A percentile compares a stretch with the other conserved stretches of the same genome.
Evolutionary conservation across 345 rosid species (phyloP).

Genomic region (Eucalyptus pauciflora): DNA sequence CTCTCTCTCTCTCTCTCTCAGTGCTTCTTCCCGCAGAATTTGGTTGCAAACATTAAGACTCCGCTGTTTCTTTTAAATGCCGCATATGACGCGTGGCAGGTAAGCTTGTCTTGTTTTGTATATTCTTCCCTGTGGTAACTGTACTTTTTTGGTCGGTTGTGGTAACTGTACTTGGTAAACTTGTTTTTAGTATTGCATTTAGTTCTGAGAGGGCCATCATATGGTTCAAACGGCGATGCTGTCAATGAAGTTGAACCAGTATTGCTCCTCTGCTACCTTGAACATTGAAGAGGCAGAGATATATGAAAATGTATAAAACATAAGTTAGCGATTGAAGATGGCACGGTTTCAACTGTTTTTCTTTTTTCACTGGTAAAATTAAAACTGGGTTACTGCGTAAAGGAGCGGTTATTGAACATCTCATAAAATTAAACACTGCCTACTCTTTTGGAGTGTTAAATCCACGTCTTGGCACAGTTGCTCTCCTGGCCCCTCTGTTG

Average conservation of each 20-base stretch:
- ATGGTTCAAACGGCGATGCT: neutral
- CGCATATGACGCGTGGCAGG: conserved; percentile 91
- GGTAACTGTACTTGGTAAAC: neutral
- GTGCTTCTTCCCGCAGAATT: conserved; percentile 92
- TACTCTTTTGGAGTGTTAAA: neutral
- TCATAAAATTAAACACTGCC: neutral
- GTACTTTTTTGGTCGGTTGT: neutral
- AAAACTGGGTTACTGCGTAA: neutral
- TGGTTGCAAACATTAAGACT: conserved; percentile 49
- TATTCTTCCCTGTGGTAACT: neutral
- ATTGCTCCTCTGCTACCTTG: neutral
- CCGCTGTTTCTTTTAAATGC: conserved; percentile 76
- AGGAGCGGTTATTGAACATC: neutral
- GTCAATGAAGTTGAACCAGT: neutral
- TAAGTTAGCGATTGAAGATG: neutral
- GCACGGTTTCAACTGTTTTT: neutral
- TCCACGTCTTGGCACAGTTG: neutral
- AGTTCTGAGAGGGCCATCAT: neutral
- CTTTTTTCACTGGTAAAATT: neutral
- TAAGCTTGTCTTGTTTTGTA: neutral
- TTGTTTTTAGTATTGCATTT: neutral
- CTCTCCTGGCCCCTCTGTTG: neutral
- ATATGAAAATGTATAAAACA: neutral
- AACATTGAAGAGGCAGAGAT: neutral
- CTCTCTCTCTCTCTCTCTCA: conserved; percentile 5